phyloP scores from a whole-genome alignment of 306 rosid genomes.

The Vigna mungo region DNA sequence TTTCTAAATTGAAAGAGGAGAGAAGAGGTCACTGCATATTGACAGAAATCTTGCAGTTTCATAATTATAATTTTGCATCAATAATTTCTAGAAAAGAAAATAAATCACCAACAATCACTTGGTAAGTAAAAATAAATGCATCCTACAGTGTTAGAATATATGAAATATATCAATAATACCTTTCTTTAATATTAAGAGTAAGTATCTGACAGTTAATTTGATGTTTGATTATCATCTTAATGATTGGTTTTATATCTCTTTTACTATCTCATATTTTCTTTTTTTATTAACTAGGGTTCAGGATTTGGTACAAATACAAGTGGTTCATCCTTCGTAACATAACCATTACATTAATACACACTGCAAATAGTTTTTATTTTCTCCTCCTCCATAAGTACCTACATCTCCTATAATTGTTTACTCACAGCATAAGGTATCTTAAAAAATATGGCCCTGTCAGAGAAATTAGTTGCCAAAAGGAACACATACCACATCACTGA shows the following conservation, averaged over 20 bases:
- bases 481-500: slow-evolving; percentile 63
- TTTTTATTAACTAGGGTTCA: background rate
- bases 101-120: slow-evolving; percentile 12
- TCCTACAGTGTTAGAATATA: background rate
- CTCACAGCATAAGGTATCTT: slow-evolving; percentile 14
- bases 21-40: background rate
- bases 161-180: background rate
- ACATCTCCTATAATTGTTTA: background rate
- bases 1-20: background rate
- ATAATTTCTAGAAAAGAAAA: background rate
- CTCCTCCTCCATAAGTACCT: background rate
- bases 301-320: background rate
- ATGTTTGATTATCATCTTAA: background rate
- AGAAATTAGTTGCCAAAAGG: background rate
- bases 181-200: background rate
- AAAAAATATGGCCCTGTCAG: slow-evolving; percentile 22
- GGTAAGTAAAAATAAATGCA: background rate
- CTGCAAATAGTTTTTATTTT: background rate
- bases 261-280: background rate
- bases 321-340: background rate
- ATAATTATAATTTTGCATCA: slow-evolving; percentile 29
- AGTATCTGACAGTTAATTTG: background rate
- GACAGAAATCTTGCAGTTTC: slow-evolving; percentile 17
- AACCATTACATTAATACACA: background rate
- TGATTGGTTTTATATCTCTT: background rate